phyloP scores from a whole-genome alignment of 2,329 filamentous ascomycete species.

The Ceratocystis papillata region DNA sequence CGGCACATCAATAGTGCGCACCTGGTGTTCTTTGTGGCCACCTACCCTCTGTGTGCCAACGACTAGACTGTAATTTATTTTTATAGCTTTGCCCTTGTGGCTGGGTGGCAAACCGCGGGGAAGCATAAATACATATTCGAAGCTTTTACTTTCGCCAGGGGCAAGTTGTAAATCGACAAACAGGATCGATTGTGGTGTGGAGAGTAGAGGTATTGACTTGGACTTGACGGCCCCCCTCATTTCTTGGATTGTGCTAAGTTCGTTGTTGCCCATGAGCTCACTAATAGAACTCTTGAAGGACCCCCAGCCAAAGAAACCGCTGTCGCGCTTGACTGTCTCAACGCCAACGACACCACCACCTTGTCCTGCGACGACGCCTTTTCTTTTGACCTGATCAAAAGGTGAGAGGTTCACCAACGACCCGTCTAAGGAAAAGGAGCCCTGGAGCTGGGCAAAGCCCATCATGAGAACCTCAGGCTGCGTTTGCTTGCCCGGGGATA shows the following conservation, averaged over 20 bases:
- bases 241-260: constrained; percentile 87
- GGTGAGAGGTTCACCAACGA: constrained; percentile 79
- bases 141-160: constrained; percentile 80
- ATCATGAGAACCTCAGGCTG: constrained; percentile 81
- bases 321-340: constrained; percentile 61
- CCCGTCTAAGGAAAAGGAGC: constrained; percentile 82
- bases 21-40: constrained; percentile 64
- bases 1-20: constrained; percentile 83
- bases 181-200: constrained; percentile 86
- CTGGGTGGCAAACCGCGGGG: constrained; percentile 84
- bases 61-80: constrained; percentile 81
- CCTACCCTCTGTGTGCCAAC: constrained; percentile 84
- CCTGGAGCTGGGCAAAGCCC: constrained; percentile 91
- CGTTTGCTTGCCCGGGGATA: constrained; percentile 33
- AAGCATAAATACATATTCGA: constrained; percentile 74
- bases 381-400: constrained; percentile 93
- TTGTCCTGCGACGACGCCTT: constrained; percentile 78
- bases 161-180: constrained; percentile 85
- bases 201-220: constrained; percentile 80
- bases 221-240: constrained; percentile 83
- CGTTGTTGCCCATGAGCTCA: constrained; percentile 72
- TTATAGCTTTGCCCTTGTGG: constrained; percentile 84
- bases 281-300: constrained; percentile 78
- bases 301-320: constrained; percentile 76
- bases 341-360: constrained; percentile 77